phyloP scores from a whole-genome alignment of 2,329 filamentous ascomycete species.

The Pestalotiopsis sp. region DNA sequence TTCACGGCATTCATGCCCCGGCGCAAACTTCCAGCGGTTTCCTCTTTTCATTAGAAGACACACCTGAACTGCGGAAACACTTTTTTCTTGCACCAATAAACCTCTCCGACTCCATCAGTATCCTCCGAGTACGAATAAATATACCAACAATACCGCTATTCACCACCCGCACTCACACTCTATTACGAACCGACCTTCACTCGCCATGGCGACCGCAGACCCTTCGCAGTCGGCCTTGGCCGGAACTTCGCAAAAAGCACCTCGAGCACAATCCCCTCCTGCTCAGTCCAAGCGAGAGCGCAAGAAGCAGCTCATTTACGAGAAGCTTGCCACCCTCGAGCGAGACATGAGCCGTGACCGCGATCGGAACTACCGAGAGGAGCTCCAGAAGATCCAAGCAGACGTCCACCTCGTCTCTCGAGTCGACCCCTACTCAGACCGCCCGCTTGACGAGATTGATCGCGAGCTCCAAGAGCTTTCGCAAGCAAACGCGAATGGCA shows the following conservation, averaged over 20 bases:
- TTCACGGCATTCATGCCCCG: background rate
- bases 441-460: slow-evolving; percentile 45
- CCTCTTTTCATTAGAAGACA: background rate
- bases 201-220: slow-evolving; percentile 11
- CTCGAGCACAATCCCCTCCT: slow-evolving; percentile 7
- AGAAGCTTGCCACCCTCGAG: slow-evolving; percentile 75
- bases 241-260: background rate
- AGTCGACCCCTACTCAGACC: slow-evolving; percentile 74
- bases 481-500: slow-evolving; percentile 36
- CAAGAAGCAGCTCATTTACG: slow-evolving; percentile 78
- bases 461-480: slow-evolving; percentile 41
- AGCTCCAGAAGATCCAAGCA: slow-evolving; percentile 83
- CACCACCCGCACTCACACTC: background rate
- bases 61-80: background rate
- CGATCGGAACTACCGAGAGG: slow-evolving; percentile 83
- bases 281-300: slow-evolving; percentile 83
- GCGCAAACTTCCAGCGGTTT: background rate
- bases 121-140: background rate
- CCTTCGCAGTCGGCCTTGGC: slow-evolving; percentile 8
- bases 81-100: background rate
- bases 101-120: background rate
- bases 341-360: slow-evolving; percentile 79
- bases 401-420: slow-evolving; percentile 48
- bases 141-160: background rate
- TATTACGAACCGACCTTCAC: background rate